A percentile compares a stretch with the other conserved stretches of the same genome.
phyloP scores from a whole-genome alignment of 345 rosid genomes.

The Xanthoceras sorbifolium region DNA sequence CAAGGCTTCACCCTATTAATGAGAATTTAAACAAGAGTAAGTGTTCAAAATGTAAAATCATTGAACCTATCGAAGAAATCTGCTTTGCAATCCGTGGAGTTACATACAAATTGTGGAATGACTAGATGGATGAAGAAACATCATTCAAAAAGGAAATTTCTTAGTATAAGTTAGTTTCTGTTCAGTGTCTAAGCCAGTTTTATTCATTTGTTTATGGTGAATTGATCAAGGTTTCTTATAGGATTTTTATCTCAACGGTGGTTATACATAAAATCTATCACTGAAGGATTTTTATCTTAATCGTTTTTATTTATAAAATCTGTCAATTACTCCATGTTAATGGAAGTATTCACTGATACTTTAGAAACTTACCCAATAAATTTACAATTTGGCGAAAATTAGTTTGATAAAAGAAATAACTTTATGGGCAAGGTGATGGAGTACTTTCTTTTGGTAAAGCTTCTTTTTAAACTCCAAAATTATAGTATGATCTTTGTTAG shows the following conservation, averaged over 20 bases:
- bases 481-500: not conserved
- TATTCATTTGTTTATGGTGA: not conserved
- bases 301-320: not conserved
- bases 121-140: not conserved
- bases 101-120: not conserved
- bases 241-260: not conserved
- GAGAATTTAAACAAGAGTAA: not conserved
- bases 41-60: not conserved
- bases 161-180: not conserved
- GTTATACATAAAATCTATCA: not conserved
- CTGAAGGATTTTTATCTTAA: not conserved
- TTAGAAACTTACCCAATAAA: not conserved
- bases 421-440: not conserved
- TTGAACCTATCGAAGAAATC: not conserved
- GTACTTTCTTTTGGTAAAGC: not conserved
- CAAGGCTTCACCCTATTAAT: not conserved
- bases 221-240: not conserved
- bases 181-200: not conserved
- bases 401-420: not conserved
- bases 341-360: not conserved
- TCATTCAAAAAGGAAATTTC: not conserved
- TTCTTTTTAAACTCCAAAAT: no score
- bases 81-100: not conserved
- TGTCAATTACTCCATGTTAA: not conserved
- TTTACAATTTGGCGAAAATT: not conserved